phyloP scores from a whole-genome alignment of 1,284 basidiomycete genomes.

The Cutaneotrichosporon dermatis region DNA sequence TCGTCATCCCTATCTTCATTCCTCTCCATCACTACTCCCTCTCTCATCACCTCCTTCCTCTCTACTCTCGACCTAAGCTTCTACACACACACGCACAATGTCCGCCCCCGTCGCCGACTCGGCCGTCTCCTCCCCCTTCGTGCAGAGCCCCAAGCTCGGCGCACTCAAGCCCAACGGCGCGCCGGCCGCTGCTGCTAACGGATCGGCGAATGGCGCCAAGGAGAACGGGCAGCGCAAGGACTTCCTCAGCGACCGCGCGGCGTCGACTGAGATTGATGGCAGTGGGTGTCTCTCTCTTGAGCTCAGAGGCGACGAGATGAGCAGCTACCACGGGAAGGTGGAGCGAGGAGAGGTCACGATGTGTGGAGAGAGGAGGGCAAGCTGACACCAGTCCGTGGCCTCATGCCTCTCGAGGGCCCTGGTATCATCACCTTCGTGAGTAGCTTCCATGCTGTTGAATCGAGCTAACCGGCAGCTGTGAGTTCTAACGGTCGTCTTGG shows the following conservation, averaged over 20 bases:
- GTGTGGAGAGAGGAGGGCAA: neutral
- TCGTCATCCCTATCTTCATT: no score
- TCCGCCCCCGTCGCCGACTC: slow-evolving; percentile 8
- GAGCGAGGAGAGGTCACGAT: neutral
- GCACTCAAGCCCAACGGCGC: slow-evolving; percentile 2
- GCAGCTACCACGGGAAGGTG: neutral
- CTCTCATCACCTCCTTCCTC: no score
- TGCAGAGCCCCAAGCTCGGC: slow-evolving; percentile 6
- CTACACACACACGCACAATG: neutral
- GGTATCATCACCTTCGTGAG: slow-evolving; percentile 75
- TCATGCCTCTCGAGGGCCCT: slow-evolving; percentile 74
- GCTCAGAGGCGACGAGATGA: neutral
- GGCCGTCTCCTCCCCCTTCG: slow-evolving; percentile 18
- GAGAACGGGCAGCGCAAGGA: slow-evolving; percentile 2
- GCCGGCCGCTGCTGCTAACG: neutral
- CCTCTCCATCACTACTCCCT: no score
- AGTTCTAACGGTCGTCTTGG: slow-evolving; percentile 19
- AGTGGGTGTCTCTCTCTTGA: slow-evolving; percentile 23
- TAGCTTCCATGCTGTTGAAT: slow-evolving; percentile 4
- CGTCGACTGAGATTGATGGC: slow-evolving; percentile 30
- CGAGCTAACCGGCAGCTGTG: slow-evolving; percentile 8
- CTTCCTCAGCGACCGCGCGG: slow-evolving; percentile 29
- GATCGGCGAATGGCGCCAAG: neutral
- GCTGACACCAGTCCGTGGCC: slow-evolving; percentile 52
- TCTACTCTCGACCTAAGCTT: no score